Evolutionary conservation across 129 eudicot species (phyloP).

Genomic region (Solidago caesia): DNA sequence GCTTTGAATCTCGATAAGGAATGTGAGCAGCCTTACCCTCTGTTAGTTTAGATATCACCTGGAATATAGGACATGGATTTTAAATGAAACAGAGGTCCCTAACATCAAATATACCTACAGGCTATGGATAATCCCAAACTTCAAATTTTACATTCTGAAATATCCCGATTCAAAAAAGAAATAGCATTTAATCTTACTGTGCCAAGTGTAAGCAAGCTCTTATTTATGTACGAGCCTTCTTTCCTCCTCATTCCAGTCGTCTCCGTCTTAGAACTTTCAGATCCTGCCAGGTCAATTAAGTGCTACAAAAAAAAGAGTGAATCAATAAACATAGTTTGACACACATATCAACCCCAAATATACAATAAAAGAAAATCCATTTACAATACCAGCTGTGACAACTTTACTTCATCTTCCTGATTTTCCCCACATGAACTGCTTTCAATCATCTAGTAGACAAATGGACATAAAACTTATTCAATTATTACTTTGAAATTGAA

Average conservation of each 20-base stretch:
- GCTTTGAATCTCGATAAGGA: slow-evolving; percentile 91
- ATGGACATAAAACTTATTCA: slow-evolving; percentile 5
- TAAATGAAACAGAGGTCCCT: background rate
- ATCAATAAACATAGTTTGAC: slow-evolving; percentile 12
- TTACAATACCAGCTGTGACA: slow-evolving; percentile 69
- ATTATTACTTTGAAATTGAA: slow-evolving; percentile 10
- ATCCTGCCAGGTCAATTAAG: slow-evolving; percentile 84
- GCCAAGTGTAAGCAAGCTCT: slow-evolving; percentile 89
- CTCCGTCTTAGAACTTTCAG: slow-evolving; percentile 83
- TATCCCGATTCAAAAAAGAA: background rate
- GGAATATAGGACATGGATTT: slow-evolving; percentile 6
- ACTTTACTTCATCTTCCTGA: slow-evolving; percentile 66
- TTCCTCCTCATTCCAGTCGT: slow-evolving; percentile 82
- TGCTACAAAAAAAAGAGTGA: slow-evolving; percentile 53
- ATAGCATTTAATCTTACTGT: slow-evolving; percentile 49
- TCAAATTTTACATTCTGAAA: background rate
- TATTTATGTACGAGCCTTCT: slow-evolving; percentile 89
- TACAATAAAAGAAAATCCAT: slow-evolving; percentile 6
- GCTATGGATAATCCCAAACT: background rate
- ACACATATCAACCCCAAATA: background rate
- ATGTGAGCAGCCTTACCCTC: slow-evolving; percentile 80
- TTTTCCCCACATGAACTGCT: slow-evolving; percentile 75
- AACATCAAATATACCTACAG: background rate
- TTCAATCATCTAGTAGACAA: slow-evolving; percentile 64
- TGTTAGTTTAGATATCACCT: slow-evolving; percentile 85